A percentile compares a stretch with the other conserved stretches of the same genome.
These are phyloP conservation scores for Capsella bursapastoris DNA, from an alignment of 345 rosid species.

Conservation along the genomic window DNA sequence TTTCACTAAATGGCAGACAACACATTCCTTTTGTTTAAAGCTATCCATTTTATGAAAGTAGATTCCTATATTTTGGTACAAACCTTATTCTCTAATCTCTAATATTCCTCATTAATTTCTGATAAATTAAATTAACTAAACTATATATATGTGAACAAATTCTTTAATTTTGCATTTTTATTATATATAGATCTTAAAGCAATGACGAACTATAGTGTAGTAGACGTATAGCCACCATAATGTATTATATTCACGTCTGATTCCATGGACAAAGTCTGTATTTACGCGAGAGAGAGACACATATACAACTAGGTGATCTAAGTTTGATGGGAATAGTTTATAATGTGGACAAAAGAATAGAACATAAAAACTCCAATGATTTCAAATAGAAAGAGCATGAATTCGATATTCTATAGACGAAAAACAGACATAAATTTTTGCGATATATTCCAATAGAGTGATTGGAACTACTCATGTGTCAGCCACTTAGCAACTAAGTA, in stretches of 20 bases:
- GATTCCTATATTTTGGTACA: conserved; percentile 42
- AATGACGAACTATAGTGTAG: conserved; percentile 2
- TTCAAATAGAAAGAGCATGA: not conserved
- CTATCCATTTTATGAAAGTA: conserved; percentile 42
- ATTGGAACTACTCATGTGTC: not conserved
- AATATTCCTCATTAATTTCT: conserved; percentile 28
- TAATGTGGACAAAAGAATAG: not conserved
- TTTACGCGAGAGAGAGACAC: not conserved
- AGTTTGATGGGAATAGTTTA: not conserved
- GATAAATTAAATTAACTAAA: not conserved
- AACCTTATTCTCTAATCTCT: conserved; percentile 37
- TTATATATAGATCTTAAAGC: conserved; percentile 6
- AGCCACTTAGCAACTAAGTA: not conserved
- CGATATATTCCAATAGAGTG: not conserved
- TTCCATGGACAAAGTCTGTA: not conserved
- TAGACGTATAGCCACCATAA: conserved; percentile 18
- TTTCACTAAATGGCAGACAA: conserved; percentile 47
- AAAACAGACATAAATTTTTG: too few relatives aligned
- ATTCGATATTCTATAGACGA: not conserved
- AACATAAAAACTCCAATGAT: not conserved
- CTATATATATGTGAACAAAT: too few relatives aligned
- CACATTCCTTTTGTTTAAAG: conserved; percentile 44
- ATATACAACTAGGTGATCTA: not conserved
- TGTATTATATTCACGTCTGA: not conserved
- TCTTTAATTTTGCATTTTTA: too few relatives aligned